Evolutionary conservation across 768 basidiomycete genomes (phyloP).

Genomic region (Tulasnella sp.): DNA sequence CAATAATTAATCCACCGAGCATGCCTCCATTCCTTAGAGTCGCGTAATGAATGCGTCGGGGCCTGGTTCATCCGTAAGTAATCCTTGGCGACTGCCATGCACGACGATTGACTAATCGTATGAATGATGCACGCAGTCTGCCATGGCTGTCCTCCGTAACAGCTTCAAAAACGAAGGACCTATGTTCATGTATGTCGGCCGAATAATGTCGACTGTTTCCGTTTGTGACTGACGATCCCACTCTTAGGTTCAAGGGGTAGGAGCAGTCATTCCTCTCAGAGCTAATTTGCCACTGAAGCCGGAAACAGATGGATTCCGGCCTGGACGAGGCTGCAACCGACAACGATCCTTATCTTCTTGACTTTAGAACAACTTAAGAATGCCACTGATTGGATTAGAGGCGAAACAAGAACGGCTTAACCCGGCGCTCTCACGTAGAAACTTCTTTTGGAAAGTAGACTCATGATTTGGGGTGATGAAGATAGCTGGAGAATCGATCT

Average conservation of each 20-base stretch:
- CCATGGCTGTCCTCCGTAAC: slow-evolving; percentile 65
- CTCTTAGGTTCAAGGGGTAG: slow-evolving; percentile 63
- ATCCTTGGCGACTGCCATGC: background rate
- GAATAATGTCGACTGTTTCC: background rate
- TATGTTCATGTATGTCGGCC: slow-evolving; percentile 65
- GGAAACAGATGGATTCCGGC: slow-evolving; percentile 72
- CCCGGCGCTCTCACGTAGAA: background rate
- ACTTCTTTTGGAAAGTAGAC: background rate
- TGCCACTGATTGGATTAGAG: slow-evolving; percentile 20
- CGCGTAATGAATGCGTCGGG: slow-evolving; percentile 90
- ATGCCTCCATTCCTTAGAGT: slow-evolving; percentile 50
- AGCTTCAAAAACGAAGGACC: slow-evolving; percentile 75
- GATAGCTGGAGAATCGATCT: background rate
- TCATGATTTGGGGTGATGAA: background rate
- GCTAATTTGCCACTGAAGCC: background rate
- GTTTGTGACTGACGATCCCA: background rate
- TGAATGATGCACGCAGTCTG: slow-evolving; percentile 53
- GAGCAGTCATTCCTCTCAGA: background rate
- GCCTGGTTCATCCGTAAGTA: slow-evolving; percentile 70
- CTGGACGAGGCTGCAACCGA: slow-evolving; percentile 83
- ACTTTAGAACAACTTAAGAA: slow-evolving; percentile 58
- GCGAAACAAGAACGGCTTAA: background rate
- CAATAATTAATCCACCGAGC: background rate
- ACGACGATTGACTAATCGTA: background rate
- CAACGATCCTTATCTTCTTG: slow-evolving; percentile 85